Evolutionary conservation across 1,139 yeast species (phyloP), one percentile per base, ranked within the genome.

Genomic region (Yamadazyma atlantica): DNA sequence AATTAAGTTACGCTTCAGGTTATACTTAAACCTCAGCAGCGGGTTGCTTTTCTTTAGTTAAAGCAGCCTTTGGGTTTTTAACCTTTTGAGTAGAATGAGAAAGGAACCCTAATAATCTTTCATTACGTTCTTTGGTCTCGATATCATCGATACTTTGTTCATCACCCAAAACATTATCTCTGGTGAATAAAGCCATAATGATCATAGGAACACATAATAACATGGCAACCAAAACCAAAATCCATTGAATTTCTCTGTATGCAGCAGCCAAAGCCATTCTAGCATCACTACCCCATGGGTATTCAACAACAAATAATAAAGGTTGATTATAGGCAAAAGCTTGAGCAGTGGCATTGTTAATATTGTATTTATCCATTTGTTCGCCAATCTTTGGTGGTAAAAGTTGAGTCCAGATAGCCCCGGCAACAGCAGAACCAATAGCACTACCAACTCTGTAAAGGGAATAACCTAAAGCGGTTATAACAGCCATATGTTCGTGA

Each of bases 401-500:
- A 6, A 45, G 45, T 41, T 62, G 65, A 16, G 68, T 53, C 73
- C 73, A 66, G 19, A 66, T 54, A 15, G 71, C 72, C 39, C 69
- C 71, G 6, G 69, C 59, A 29, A 66, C 57, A 16, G 69, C 54
- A 16, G 59, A 46, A 12, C 69, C 70, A 34, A 62, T 53, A 8
- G 70, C 69, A 27, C 57, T 52, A 30, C 72, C 73, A 36, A 66
- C 53, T 46, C 68, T 53, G 51, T 62, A 66, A 16, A 57, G 48
- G 4, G 68, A 58, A 41, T 60, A 61, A 36, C 62, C 56, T 32
- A 62, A 53, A 3, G 69, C 58, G 26, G 61, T 57, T 22, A 64
- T 54, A 38, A 60, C 58, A 1, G 72, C 69, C 66, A 66, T 61
- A 47, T 63, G 57, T 46, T 65, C 71, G 46, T 66, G 73, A 38